Percentiles rank a stretch among this genome's conserved stretches.
Evolutionary conservation across 2,329 filamentous ascomycete species (phyloP).

Genomic region (Xenosphaeropsis pyriputrescens): DNA sequence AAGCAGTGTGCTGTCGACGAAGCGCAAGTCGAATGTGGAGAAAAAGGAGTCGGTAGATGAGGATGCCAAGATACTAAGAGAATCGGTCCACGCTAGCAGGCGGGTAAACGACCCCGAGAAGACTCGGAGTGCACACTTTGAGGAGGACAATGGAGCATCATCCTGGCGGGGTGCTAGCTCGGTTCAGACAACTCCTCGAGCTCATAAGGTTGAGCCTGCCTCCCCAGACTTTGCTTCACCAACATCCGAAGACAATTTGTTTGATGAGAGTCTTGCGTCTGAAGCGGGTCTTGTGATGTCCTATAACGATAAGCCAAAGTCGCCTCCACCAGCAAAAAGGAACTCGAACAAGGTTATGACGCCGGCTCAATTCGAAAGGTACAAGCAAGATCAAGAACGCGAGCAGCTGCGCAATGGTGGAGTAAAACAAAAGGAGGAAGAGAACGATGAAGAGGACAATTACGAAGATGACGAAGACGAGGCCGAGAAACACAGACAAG

Average conservation of each 20-base stretch:
- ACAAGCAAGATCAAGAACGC: conserved; percentile 60
- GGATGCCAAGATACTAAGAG: conserved; percentile 16
- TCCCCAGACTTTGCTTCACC: background rate
- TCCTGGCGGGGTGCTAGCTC: conserved; percentile 8
- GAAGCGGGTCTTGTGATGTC: conserved; percentile 13
- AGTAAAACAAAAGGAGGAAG: conserved; percentile 38
- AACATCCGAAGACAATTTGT: conserved; percentile 13
- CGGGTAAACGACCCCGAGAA: conserved; percentile 6
- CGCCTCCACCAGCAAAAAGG: conserved; percentile 4
- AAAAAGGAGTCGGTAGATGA: conserved; percentile 15
- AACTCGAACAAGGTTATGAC: conserved; percentile 72
- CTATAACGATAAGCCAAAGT: conserved; percentile 10
- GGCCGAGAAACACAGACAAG: conserved; percentile 55
- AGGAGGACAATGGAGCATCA: conserved; percentile 4
- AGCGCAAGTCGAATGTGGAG: conserved; percentile 13
- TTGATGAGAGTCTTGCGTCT: conserved; percentile 13
- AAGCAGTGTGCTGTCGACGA: conserved; percentile 13
- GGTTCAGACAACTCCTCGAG: conserved; percentile 11
- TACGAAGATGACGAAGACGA: conserved; percentile 71
- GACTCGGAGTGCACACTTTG: conserved; percentile 2
- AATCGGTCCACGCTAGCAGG: conserved; percentile 15
- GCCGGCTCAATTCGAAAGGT: conserved; percentile 71
- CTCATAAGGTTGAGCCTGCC: conserved; percentile 7
- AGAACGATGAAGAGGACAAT: conserved; percentile 47
- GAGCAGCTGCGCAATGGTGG: conserved; percentile 27